Evolutionary conservation across 257 asterid species (phyloP), one percentile per base, ranked within the genome.

Genomic region (Linaria vulgaris): DNA sequence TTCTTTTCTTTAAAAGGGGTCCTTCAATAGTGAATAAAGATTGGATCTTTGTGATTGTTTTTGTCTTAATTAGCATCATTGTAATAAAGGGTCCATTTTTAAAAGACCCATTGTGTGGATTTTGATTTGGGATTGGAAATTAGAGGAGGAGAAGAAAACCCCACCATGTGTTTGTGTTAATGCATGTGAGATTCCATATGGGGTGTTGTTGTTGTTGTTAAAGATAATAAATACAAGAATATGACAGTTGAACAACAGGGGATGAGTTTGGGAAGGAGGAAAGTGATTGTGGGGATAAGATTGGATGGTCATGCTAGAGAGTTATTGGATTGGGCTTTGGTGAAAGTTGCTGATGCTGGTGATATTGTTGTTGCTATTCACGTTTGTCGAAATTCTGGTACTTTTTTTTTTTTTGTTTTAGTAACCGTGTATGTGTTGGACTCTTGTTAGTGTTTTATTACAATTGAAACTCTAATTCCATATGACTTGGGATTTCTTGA

Each of bases 271-370:
- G 81, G 79, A 39, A 78, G 86, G 69, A 90, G 77, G 79, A 82
- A 80, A 63, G 85, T 94, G 73, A 20, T 94, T 31, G 97, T 94
- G 56, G 99, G 99, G 10, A 66, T 90, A 60, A 73, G 85, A 60
- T 79, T 90, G 48, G 99, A 94, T 67, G 81, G 69, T 4, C 81
- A 78, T 59, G 76, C 82, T 31, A 79, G 66, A 57, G 96, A 88
- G 79, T 70, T 94, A 75, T 71, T 94, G 50, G 91, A 90, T 71
- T 90, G 96, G 99, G 92, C 97, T 27, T 21, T 94, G 70, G 82
- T 83, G 56, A 94, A 87, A 76, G 94, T 85, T 21, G 95, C 96
- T 37, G 79, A 84, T 64, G 78, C 88, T 0, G 97, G 99, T 43
- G 96, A 90, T 67, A 67, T 62, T 13, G 92, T 94, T 3, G 69